Evolutionary conservation across 2,329 filamentous ascomycete genomes (phyloP).

Genomic region (Epichloe scottii): DNA sequence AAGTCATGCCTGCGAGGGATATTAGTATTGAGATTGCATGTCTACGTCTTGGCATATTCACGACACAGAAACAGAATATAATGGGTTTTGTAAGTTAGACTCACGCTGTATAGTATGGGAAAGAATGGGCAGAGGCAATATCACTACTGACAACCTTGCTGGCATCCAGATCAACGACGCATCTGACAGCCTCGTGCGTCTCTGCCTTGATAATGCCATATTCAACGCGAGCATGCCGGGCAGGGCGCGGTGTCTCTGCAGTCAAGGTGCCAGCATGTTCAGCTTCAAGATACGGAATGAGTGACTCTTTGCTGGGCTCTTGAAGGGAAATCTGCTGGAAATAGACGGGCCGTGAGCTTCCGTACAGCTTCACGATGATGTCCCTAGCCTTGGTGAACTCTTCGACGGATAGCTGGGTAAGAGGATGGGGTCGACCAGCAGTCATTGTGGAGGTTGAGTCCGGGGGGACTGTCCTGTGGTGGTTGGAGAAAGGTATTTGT

Average conservation of each 20-base stretch:
- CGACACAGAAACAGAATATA: too few relatives aligned
- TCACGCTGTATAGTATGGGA: slow-evolving; percentile 21
- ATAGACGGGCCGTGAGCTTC: slow-evolving; percentile 14
- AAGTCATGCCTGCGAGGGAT: slow-evolving; percentile 23
- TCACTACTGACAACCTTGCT: slow-evolving; percentile 17
- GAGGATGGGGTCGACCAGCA: slow-evolving; percentile 23
- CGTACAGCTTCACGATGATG: slow-evolving; percentile 23
- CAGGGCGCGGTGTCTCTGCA: slow-evolving; percentile 27
- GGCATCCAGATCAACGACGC: slow-evolving; percentile 25
- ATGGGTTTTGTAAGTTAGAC: not conserved
- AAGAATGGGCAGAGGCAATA: slow-evolving; percentile 14
- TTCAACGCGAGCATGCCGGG: slow-evolving; percentile 33
- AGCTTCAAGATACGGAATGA: slow-evolving; percentile 47
- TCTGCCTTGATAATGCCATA: slow-evolving; percentile 27
- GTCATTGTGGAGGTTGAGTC: not conserved
- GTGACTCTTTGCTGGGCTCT: slow-evolving; percentile 47
- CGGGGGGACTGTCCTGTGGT: not conserved
- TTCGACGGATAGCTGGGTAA: slow-evolving; percentile 34
- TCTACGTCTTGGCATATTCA: not conserved
- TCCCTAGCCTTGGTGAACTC: slow-evolving; percentile 38
- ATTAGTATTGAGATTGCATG: not conserved
- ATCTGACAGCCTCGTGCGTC: slow-evolving; percentile 21
- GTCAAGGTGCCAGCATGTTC: slow-evolving; percentile 42
- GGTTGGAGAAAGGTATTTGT: too few relatives aligned
- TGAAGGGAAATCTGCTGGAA: slow-evolving; percentile 51